Conservation (phyloP, 768 basidiomycete genomes). For the Termitomyces sp. region DNA sequence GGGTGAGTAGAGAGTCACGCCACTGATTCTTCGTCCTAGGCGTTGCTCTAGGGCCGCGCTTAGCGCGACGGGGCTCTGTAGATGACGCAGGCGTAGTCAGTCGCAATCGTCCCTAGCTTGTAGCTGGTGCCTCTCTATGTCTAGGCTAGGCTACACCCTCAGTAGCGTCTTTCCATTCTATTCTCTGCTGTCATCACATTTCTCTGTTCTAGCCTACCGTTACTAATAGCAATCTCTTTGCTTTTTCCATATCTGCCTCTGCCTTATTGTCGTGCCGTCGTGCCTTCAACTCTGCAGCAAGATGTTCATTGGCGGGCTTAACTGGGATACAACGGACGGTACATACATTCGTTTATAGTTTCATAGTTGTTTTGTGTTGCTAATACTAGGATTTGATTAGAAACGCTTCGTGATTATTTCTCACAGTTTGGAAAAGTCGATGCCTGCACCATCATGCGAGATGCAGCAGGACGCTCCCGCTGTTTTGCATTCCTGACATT, state of each 20-base stretch:
- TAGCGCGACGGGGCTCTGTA: constrained; percentile 24
- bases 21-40: constrained; percentile 19
- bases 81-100: constrained; percentile 57
- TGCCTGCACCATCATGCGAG: constrained; percentile 98
- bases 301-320: constrained; percentile 99
- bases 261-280: constrained; percentile 14
- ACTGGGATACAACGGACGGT: constrained; percentile 99
- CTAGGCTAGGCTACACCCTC: constrained; percentile 78
- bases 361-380: constrained; percentile 31
- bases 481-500: constrained; percentile 99
- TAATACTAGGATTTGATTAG: constrained; percentile 42
- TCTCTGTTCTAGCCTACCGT: constrained; percentile 66
- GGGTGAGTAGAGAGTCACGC: constrained; percentile 65
- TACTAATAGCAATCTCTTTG: constrained; percentile 74
- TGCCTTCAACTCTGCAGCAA: constrained; percentile 55
- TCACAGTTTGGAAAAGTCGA: constrained; percentile 95
- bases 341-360: constrained; percentile 28
- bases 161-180: constrained; percentile 66
- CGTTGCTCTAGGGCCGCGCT: constrained; percentile 20
- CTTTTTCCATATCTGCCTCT: constrained; percentile 36
- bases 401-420: constrained; percentile 82
- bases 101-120: constrained; percentile 61
- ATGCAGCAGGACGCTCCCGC: constrained; percentile 87
- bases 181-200: constrained; percentile 50
- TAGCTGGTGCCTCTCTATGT: constrained; percentile 57